Conservation (phyloP, 179 eudicot species). For the Beta lomatogona region DNA sequence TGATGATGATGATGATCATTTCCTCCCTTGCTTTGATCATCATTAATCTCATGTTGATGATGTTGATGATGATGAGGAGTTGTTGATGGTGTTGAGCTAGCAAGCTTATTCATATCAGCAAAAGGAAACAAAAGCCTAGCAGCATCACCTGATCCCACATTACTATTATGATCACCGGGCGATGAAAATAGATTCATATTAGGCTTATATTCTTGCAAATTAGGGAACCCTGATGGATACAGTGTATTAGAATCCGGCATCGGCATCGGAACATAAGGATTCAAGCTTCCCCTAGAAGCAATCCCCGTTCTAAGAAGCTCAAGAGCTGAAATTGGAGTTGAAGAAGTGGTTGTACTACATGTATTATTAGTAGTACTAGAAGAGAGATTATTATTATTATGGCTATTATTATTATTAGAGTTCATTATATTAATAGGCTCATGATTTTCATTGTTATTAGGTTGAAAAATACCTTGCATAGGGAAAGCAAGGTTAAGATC, state of each 20-base stretch:
- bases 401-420: background rate
- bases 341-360: conserved; percentile 10
- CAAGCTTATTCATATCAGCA: conserved; percentile 50
- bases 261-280: conserved; percentile 40
- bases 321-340: conserved; percentile 49
- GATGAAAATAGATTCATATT: conserved; percentile 30
- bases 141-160: conserved; percentile 10
- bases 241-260: conserved; percentile 37
- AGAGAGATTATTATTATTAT: background rate
- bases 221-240: conserved; percentile 45
- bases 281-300: conserved; percentile 49
- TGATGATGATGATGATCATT: conserved; percentile 34
- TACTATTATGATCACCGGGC: background rate
- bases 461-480: conserved; percentile 46
- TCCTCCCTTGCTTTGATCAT: conserved; percentile 44
- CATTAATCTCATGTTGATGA: conserved; percentile 32
- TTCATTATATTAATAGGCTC: conserved; percentile 26
- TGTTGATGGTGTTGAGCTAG: conserved; percentile 29
- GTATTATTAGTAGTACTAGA: conserved; percentile 14
- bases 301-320: conserved; percentile 57
- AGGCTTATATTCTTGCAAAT: conserved; percentile 66
- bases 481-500: conserved; percentile 65
- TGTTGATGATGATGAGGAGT: background rate
- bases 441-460: conserved; percentile 28
- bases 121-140: conserved; percentile 64